Conservation (phyloP, 1,284 basidiomycete species). For the Paramarasmius palmivorus region DNA sequence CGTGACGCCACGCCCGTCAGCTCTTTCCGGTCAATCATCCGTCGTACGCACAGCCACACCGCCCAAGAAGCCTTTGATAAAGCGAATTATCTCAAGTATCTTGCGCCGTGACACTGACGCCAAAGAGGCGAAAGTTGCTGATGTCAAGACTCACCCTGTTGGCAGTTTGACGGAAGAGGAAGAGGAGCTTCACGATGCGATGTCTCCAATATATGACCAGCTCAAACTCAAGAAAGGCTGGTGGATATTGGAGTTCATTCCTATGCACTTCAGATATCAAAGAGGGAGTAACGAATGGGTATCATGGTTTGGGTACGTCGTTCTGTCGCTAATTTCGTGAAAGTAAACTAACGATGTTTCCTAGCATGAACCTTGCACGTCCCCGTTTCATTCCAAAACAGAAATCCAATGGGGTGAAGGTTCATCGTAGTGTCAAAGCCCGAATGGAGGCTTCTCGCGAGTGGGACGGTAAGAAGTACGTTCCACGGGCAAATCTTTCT, state of each 20-base stretch:
- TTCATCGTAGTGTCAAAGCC: constrained; percentile 28
- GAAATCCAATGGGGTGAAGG: constrained; percentile 18
- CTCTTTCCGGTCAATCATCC: constrained; percentile 11
- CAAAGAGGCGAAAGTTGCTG: background rate
- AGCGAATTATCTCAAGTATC: background rate
- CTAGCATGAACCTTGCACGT: constrained; percentile 30
- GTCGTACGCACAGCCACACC: constrained; percentile 18
- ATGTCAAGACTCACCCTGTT: background rate
- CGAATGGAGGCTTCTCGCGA: constrained; percentile 25
- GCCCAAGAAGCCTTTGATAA: constrained; percentile 1
- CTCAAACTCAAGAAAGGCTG: constrained; percentile 35
- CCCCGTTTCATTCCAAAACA: constrained; percentile 26
- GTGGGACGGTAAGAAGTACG: background rate
- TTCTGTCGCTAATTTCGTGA: background rate
- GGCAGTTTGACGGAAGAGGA: constrained; percentile 34
- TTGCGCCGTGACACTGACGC: background rate
- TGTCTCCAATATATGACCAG: constrained; percentile 46
- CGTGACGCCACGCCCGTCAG: constrained; percentile 21
- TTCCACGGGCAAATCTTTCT: background rate
- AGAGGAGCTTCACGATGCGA: constrained; percentile 42
- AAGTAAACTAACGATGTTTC: background rate
- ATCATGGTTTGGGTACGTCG: constrained; percentile 15
- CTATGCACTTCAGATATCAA: constrained; percentile 34
- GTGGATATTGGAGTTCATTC: constrained; percentile 47
- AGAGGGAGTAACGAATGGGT: constrained; percentile 24